Base-by-base conservation (phyloP, 345 rosid species). In the Aethionema arabicum region DNA sequence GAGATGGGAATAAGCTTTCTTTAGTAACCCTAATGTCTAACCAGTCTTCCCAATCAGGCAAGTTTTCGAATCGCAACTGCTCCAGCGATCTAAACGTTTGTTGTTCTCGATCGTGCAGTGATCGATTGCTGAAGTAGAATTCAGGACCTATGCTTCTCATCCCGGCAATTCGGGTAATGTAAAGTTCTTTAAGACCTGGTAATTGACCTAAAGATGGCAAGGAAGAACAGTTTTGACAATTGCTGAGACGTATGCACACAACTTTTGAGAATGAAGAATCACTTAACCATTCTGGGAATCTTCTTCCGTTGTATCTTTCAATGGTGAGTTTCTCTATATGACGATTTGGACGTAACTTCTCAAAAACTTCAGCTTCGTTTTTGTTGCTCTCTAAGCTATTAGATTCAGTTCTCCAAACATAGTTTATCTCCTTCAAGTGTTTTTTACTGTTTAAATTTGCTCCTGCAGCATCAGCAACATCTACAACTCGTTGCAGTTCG, bases 201-300 rank as follows among this genome's bases (percentile, higher is more conserved):
- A 79, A 62, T 45, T 67, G 76, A 41, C 83, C 83, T 7, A 79
- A 48, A 32, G 74, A 61, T 32, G 83, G 80, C 72, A 79, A 70
- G 30, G 62, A 69, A 27, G 56, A 42, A 47, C 83, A 73, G 52
- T 73, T 70, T 43, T 44, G 63, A 64, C 75, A 75, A 11, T 67
- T 72, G 11, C 38, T 65, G 56, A 79, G 63, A 54, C 43, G 52
- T 42, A 64, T 57, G 16, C 52, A 45, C 6, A 42, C 52, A 2
- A 70, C 13, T 57, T 72, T 74, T 5, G 80, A 59, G 44, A 66
- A 76, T 0, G 66, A 67, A 41, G 70, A 12, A 57, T 54, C 68
- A 32, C 69, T 71, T 33, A 79, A 44, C 83, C 83, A 76, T 5
- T 5, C 35, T 41, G 83, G 80, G 54, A 79, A 73, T 44, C 14